Base-by-base conservation (phyloP, 2,329 filamentous ascomycete species). In the Monilinia aucupariae region DNA sequence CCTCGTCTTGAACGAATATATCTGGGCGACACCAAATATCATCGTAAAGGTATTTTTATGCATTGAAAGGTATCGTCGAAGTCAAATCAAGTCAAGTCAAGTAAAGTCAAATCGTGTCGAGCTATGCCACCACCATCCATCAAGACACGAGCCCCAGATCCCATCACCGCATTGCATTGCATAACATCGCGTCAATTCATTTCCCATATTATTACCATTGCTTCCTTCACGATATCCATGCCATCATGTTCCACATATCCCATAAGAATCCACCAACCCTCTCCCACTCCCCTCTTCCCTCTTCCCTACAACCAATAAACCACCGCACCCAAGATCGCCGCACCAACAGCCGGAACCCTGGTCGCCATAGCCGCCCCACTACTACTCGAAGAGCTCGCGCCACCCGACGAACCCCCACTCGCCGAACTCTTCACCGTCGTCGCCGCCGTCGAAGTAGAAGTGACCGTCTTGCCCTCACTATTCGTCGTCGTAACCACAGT, bases 291-390 rank as follows among this genome's bases (percentile, higher is more conserved):
- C n/a, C n/a, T n/a, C n/a, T n/a, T n/a, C n/a, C n/a, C n/a, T n/a
- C n/a, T n/a, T 22, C 41, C n/a, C 41, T 56, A 56, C 54, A 56
- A 47, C 41, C 47, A 37, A 56, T 47, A 56, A 34, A 13, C 54
- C 8, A 30, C 54, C n/a, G 41, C 30, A 17, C 54, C 54, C 20
- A 56, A 12, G 7, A 56, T 2, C 30, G 41, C 41, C 22, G 54
- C 54, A 9, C 54, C 54, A 1, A 56, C 9, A 4, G 41, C 54
- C 15, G 54, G 54, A 47, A 56, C 27, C 8, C 27, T 34, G 4
- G 54, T 56, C 17, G 54, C 54, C 41, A 56, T 22, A 4, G 54
- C 54, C n/a, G 20, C 54, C 9, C 7, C 54, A 47, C 8, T 25
- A 32, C 54, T 56, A 13, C 54, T 56, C 9, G 41, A 47, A 13